These are phyloP conservation scores for Aspergillus haitiensis DNA, from an alignment of 495 filamentous ascomycete genomes.

Conservation along the genomic window DNA sequence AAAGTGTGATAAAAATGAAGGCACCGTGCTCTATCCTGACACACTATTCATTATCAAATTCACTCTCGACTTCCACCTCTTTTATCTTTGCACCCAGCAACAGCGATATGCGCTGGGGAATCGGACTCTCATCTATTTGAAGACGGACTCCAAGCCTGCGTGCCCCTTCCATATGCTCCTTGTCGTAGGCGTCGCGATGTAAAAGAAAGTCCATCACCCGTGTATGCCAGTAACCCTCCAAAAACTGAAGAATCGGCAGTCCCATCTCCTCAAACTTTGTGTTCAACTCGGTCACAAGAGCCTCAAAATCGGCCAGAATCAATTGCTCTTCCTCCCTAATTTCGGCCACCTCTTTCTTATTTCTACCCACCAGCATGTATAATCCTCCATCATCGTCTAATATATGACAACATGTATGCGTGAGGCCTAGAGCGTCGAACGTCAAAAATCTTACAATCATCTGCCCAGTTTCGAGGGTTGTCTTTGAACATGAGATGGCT, in stretches of 20 bases:
- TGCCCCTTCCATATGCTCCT: not conserved
- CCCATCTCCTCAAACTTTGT: not conserved
- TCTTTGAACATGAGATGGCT: not conserved
- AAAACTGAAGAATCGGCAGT: conserved; percentile 1
- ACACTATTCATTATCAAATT: too few relatives aligned
- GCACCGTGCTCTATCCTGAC: too few relatives aligned
- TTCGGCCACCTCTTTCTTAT: not conserved
- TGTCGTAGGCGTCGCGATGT: not conserved
- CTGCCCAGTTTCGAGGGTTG: not conserved
- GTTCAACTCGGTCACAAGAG: not conserved
- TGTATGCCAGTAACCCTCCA: conserved; percentile 3
- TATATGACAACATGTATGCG: conserved; percentile 2
- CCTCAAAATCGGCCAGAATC: not conserved
- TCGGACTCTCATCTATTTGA: not conserved
- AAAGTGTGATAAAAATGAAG: too few relatives aligned
- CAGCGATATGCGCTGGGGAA: conserved; percentile 1
- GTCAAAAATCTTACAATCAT: conserved; percentile 2
- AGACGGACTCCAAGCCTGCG: not conserved
- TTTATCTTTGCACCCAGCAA: not conserved
- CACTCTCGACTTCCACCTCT: not conserved
- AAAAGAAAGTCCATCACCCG: conserved; percentile 6
- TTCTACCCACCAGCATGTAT: not conserved
- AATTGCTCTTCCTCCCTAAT: conserved; percentile 7
- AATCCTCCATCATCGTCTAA: not conserved
- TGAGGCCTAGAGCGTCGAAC: conserved; percentile 6